These are phyloP conservation scores for Trichoderma gracile DNA, from an alignment of 2,329 filamentous ascomycete species.

Conservation along the genomic window DNA sequence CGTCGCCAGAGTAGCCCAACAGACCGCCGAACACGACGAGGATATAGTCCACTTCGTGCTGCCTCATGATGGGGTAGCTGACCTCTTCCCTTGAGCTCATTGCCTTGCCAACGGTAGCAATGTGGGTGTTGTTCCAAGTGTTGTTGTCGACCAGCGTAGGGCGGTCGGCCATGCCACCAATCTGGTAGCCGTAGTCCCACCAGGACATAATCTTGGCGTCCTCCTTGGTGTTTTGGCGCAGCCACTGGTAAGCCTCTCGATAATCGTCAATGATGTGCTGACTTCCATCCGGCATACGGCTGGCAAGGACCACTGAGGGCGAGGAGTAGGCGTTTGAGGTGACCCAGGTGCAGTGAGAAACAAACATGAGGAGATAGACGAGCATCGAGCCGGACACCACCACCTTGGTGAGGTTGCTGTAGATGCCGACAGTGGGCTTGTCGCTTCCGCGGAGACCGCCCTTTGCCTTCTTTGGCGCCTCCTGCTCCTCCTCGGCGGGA, in stretches of 20 bases:
- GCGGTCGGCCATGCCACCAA: slow-evolving; percentile 97
- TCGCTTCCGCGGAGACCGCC: slow-evolving; percentile 67
- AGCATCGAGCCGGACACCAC: slow-evolving; percentile 72
- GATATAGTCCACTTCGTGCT: slow-evolving; percentile 99
- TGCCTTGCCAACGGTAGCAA: slow-evolving; percentile 97
- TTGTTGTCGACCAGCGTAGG: slow-evolving; percentile 99
- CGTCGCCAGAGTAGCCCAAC: slow-evolving; percentile 94
- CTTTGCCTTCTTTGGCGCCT: slow-evolving; percentile 61
- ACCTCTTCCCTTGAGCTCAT: slow-evolving; percentile 98
- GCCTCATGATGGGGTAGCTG: slow-evolving; percentile 96
- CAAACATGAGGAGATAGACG: slow-evolving; percentile 86
- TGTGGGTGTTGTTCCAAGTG: slow-evolving; percentile 99
- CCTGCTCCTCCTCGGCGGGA: slow-evolving; percentile 48
- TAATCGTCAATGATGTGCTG: slow-evolving; percentile 99
- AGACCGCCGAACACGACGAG: slow-evolving; percentile 94
- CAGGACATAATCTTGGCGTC: slow-evolving; percentile 99
- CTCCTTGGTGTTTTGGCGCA: slow-evolving; percentile 91
- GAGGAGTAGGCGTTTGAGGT: slow-evolving; percentile 99
- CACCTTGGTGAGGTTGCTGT: slow-evolving; percentile 74
- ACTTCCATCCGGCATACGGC: slow-evolving; percentile 86
- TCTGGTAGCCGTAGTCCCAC: slow-evolving; percentile 99
- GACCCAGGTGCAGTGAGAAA: slow-evolving; percentile 98
- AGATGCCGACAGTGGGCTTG: slow-evolving; percentile 79
- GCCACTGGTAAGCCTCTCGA: slow-evolving; percentile 98
- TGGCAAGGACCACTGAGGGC: slow-evolving; percentile 93